Conservation (phyloP, 805 yeast genomes). For the Zygotorulaspora danielsina region DNA sequence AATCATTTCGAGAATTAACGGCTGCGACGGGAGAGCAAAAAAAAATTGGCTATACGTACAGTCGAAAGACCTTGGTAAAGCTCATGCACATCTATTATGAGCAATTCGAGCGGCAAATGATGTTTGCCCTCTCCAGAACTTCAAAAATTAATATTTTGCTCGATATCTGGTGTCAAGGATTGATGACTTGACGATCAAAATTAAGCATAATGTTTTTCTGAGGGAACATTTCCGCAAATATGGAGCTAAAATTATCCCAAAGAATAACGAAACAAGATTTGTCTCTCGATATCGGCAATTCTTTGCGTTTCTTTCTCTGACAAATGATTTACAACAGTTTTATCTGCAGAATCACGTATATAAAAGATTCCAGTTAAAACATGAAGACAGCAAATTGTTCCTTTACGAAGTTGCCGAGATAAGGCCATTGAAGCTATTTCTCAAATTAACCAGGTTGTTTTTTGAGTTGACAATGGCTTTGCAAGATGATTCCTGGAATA, state of each 20-base stretch:
- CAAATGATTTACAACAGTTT: conserved; percentile 2
- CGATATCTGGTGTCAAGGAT: conserved; percentile 5
- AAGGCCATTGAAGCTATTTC: conserved; percentile 3
- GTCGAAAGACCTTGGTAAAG: conserved; percentile 2
- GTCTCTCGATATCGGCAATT: conserved; percentile 3
- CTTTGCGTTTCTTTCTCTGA: conserved; percentile 3
- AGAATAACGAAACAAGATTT: conserved; percentile 3
- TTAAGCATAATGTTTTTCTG: conserved; percentile 7
- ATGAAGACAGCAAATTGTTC: conserved; percentile 3
- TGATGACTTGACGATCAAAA: conserved; percentile 6
- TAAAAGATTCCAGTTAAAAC: conserved; percentile 4
- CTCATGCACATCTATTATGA: conserved; percentile 1
- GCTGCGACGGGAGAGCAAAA: background rate
- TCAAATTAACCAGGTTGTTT: conserved; percentile 1
- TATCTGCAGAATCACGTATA: conserved; percentile 3
- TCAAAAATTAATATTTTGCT: conserved; percentile 6
- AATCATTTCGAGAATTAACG: conserved; percentile 3
- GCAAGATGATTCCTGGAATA: conserved; percentile 6
- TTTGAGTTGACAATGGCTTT: conserved; percentile 6
- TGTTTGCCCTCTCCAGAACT: conserved; percentile 4
- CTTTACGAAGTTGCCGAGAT: conserved; percentile 3
- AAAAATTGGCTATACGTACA: background rate
- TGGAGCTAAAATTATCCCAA: conserved; percentile 2
- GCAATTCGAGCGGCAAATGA: conserved; percentile 3
- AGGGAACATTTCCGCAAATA: conserved; percentile 3